Conservation (phyloP, 2,329 filamentous ascomycete species). For the Pleomassaria siparia region DNA sequence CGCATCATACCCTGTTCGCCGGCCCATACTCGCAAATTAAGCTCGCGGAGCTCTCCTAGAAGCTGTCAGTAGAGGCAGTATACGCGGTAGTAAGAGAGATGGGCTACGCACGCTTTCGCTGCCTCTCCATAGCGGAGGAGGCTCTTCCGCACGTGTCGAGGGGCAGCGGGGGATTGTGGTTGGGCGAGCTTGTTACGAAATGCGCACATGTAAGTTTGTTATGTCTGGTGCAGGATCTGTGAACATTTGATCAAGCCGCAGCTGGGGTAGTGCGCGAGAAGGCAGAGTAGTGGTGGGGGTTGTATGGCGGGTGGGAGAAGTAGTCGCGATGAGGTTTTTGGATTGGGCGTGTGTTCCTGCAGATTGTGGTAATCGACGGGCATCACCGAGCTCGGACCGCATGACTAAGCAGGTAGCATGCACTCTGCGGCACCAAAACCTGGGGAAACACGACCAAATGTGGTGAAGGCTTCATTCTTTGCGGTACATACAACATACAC, state of each 20-base stretch:
- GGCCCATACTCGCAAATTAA: constrained; percentile 86
- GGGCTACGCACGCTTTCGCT: constrained; percentile 48
- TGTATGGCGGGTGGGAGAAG: not conserved
- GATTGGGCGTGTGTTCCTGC: constrained; percentile 3
- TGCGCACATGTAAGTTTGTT: constrained; percentile 38
- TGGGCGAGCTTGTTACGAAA: constrained; percentile 34
- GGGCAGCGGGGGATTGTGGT: constrained; percentile 34
- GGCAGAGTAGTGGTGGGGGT: not conserved
- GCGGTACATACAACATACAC: no score
- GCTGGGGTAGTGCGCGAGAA: constrained; percentile 19
- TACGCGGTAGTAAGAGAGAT: not conserved
- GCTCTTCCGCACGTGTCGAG: constrained; percentile 35
- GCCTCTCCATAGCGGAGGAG: constrained; percentile 50
- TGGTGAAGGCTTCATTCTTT: no score
- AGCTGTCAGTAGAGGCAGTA: constrained; percentile 24
- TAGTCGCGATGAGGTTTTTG: not conserved
- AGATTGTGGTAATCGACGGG: not conserved
- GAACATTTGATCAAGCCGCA: constrained; percentile 37
- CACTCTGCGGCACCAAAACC: not conserved
- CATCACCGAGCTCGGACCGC: not conserved
- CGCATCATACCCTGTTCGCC: constrained; percentile 73
- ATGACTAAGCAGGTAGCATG: not conserved
- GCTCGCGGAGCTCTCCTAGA: constrained; percentile 82
- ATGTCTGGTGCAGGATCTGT: constrained; percentile 36
- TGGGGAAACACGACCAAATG: no score